Conservation (phyloP, 2,329 filamentous ascomycete genomes). For the Alternaria triticina region DNA sequence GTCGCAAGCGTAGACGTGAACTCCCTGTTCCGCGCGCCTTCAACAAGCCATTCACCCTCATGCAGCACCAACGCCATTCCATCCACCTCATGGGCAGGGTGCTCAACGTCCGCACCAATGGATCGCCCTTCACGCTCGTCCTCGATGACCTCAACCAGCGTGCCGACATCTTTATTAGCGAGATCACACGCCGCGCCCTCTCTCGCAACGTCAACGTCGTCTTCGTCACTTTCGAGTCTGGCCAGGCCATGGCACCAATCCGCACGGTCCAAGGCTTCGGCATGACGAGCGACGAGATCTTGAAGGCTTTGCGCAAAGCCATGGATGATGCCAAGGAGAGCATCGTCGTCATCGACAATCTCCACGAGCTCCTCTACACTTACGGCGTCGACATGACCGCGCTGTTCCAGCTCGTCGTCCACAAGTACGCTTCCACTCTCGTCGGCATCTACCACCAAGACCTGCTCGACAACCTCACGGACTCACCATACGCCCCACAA, state of each 20-base stretch:
- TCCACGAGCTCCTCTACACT: conserved; percentile 66
- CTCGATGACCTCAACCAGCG: conserved; percentile 86
- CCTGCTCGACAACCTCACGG: conserved; percentile 58
- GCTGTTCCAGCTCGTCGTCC: conserved; percentile 73
- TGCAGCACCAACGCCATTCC: conserved; percentile 81
- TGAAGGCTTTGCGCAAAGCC: conserved; percentile 25
- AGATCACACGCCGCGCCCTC: conserved; percentile 74
- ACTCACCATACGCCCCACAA: conserved; percentile 51
- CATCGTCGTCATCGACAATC: conserved; percentile 79
- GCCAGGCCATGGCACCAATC: conserved; percentile 69
- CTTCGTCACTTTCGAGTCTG: conserved; percentile 78
- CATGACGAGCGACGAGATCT: conserved; percentile 63
- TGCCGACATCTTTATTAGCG: conserved; percentile 70
- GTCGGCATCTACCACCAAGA: conserved; percentile 85
- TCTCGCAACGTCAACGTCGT: conserved; percentile 67
- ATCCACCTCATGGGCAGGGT: conserved; percentile 83
- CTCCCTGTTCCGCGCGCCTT: conserved; percentile 20
- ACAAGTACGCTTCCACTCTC: conserved; percentile 71
- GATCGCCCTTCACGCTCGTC: conserved; percentile 85
- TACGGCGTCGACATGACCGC: conserved; percentile 57
- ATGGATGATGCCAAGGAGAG: conserved; percentile 34
- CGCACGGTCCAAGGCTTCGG: conserved; percentile 69
- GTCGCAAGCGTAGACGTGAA: conserved; percentile 21
- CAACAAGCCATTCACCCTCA: conserved; percentile 18
- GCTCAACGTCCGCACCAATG: conserved; percentile 76